Percentiles rank a stretch among this genome's conserved stretches.
These are phyloP conservation scores for Ulvella scutata DNA, from an alignment of 139 green algal species.

Conservation along the genomic window DNA sequence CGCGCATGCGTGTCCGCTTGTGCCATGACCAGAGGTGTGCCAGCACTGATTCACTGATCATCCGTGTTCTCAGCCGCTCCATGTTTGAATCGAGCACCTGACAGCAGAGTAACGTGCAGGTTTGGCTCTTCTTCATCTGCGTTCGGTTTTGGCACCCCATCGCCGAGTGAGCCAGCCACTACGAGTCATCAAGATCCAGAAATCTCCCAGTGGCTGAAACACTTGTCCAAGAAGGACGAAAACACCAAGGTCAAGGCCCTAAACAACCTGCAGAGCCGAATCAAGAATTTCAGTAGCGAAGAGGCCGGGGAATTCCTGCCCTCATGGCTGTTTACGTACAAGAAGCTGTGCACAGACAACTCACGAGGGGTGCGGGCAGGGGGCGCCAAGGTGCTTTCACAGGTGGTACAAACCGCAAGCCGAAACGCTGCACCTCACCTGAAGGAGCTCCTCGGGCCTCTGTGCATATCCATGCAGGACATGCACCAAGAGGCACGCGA, in stretches of 20 bases:
- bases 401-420: not conserved
- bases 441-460: constrained; percentile 35
- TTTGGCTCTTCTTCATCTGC: no score
- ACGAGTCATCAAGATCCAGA: constrained; percentile 40
- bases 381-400: constrained; percentile 6
- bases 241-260: constrained; percentile 74
- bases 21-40: no score
- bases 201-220: constrained; percentile 45
- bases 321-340: constrained; percentile 53
- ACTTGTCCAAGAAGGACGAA: constrained; percentile 58
- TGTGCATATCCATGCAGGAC: constrained; percentile 55
- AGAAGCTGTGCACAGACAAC: constrained; percentile 43
- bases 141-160: not conserved
- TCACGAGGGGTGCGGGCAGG: constrained; percentile 36
- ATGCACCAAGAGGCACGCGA: constrained; percentile 27
- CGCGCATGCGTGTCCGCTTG: no score
- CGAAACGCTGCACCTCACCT: constrained; percentile 27
- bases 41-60: no score
- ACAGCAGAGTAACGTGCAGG: no score
- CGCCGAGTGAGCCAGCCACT: not conserved
- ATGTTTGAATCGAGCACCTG: no score
- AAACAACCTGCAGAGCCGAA: constrained; percentile 33
- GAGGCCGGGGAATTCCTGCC: constrained; percentile 28
- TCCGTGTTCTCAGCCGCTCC: no score
- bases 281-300: constrained; percentile 9